Evolutionary conservation across 352 stramenopile genomes (phyloP), one percentile per base, ranked within the genome.

Genomic region (Pilasporangium apinafurcum): DNA sequence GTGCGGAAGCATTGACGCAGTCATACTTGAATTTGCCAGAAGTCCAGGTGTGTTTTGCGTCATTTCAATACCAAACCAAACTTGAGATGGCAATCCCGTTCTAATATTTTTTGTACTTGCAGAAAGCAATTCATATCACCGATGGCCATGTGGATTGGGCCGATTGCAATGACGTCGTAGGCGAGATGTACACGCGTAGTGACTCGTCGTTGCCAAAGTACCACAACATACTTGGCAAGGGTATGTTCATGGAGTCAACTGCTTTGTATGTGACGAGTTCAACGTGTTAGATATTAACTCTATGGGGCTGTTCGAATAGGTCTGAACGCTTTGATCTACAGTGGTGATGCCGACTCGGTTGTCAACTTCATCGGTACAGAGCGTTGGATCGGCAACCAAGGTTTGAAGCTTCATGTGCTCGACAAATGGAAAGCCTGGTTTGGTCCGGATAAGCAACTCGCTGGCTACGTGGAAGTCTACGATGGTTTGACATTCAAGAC

Each of bases 341-440:
- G 68, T 31, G 78, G 78, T 31, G 78, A 90, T 33, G 73, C 78
- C 16, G 78, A 90, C 56, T 90, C 75, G 31, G 70, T 87, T 41
- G 75, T 87, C 29, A 90, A 90, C 50, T 90, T 90, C 34, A 85
- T 90, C 33, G 75, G 78, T 34, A 98, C 98, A 26, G 69, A 90
- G 53, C 75, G 78, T 37, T 89, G 77, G 77, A 83, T 89, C 34
- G 70, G 74, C n/a, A 65, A 72, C 18, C 45, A 87, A 33, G 73
- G 74, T 2, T 63, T 90, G 27, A 86, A 87, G 51, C 58, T 90
- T 33, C 59, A 59, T 36, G 65, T 86, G 31, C 68, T 52, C 0
- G 62, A 72, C 35, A 79, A 79, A 40, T 90, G 78, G 78, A 48
- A 48, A 25, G 69, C 78, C 12, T 90, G 78, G 78, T 86, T 86